Conservation (phyloP, 208 protist species). For the Sergeia podlipaevii region DNA sequence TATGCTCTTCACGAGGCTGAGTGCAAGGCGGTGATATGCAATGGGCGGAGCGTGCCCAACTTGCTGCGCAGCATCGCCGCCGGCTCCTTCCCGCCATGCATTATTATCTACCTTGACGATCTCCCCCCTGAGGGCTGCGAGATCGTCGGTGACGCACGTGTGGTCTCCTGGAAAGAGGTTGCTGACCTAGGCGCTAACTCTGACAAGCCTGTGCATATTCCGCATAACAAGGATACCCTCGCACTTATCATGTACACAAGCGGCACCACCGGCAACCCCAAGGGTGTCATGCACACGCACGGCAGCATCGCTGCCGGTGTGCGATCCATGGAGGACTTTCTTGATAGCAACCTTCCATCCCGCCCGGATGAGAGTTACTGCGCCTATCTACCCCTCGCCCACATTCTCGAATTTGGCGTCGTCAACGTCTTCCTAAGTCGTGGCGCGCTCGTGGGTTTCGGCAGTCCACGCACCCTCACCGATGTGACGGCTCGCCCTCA, state of each 20-base stretch:
- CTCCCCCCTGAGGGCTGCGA: constrained; percentile 20
- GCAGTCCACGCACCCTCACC: constrained; percentile 70
- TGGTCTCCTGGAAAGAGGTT: constrained; percentile 58
- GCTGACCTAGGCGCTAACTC: constrained; percentile 21
- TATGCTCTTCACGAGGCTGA: constrained; percentile 68
- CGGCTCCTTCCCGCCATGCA: constrained; percentile 30
- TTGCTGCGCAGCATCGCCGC: constrained; percentile 38
- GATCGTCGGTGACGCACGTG: constrained; percentile 5
- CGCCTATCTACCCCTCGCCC: constrained; percentile 90
- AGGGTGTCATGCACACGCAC: constrained; percentile 87
- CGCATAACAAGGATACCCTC: constrained; percentile 25
- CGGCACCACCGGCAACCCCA: constrained; percentile 88
- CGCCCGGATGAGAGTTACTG: constrained; percentile 57
- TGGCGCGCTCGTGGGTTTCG: constrained; percentile 73
- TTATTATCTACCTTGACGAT: constrained; percentile 55
- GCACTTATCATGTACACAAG: constrained; percentile 86
- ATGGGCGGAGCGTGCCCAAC: constrained; percentile 44
- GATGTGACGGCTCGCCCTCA: constrained; percentile 61
- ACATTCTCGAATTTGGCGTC: constrained; percentile 90
- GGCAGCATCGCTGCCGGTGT: constrained; percentile 48
- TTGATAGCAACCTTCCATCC: constrained; percentile 16
- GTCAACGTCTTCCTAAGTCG: constrained; percentile 64
- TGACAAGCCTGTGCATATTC: constrained; percentile 4
- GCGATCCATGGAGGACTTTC: constrained; percentile 44
- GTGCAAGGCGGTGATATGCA: constrained; percentile 62